phyloP scores from a whole-genome alignment of 1,284 basidiomycete species.

The Flammula alnicola region DNA sequence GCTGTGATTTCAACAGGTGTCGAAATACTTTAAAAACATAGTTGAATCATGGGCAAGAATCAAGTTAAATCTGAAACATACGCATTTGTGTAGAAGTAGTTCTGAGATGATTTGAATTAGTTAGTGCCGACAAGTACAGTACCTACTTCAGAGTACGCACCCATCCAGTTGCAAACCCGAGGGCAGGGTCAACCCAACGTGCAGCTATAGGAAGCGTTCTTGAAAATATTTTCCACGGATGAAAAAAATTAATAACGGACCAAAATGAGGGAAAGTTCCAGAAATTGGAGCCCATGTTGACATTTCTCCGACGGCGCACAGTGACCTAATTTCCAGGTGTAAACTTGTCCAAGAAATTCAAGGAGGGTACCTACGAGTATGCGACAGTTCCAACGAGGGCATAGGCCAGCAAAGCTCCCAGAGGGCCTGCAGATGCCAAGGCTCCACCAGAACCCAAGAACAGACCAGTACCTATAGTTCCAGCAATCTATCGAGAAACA shows the following conservation, averaged over 20 bases:
- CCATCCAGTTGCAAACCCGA: conserved; percentile 73
- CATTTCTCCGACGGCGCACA: conserved; percentile 74
- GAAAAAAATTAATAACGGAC: conserved; percentile 30
- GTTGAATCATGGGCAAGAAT: not conserved
- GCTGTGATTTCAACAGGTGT: conserved; percentile 81
- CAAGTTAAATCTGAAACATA: conserved; percentile 27
- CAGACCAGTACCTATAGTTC: conserved; percentile 78
- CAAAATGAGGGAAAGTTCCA: conserved; percentile 75
- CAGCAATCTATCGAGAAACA: conserved; percentile 57
- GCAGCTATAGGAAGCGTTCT: conserved; percentile 43
- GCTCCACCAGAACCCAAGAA: conserved; percentile 81
- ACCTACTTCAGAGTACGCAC: conserved; percentile 35
- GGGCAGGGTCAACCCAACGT: conserved; percentile 77
- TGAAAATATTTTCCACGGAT: not conserved
- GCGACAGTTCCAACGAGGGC: conserved; percentile 63
- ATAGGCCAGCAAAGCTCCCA: conserved; percentile 67
- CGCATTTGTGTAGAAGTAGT: conserved; percentile 51
- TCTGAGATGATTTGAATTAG: conserved; percentile 25
- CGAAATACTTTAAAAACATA: conserved; percentile 46
- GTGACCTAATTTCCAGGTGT: conserved; percentile 41
- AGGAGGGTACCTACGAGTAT: conserved; percentile 53
- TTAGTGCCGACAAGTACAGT: conserved; percentile 20
- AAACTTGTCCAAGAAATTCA: not conserved
- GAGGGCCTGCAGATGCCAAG: conserved; percentile 57
- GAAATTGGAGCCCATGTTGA: conserved; percentile 74